Conservation (phyloP, 495 filamentous ascomycete genomes). For the Tirmania nivea region DNA sequence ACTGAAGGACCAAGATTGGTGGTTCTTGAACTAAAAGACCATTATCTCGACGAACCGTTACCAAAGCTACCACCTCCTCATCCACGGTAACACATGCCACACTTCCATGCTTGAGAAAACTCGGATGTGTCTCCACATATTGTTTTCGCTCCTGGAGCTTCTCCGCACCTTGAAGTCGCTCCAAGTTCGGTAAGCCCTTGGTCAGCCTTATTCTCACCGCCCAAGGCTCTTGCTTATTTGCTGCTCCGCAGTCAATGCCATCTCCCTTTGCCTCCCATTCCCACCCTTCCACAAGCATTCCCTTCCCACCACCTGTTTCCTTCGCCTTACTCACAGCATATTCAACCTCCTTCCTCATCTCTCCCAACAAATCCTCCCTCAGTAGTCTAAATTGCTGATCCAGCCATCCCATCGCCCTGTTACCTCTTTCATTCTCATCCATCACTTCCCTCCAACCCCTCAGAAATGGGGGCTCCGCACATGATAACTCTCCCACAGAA, state of each 20-base stretch:
- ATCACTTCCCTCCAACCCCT: constrained; percentile 25
- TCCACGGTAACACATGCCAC: constrained; percentile 36
- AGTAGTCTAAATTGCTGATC: constrained; percentile 66
- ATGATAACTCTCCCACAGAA: constrained; percentile 45
- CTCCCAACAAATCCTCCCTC: constrained; percentile 33
- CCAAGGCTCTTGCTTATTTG: constrained; percentile 20
- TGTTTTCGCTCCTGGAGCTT: constrained; percentile 21
- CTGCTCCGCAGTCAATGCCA: constrained; percentile 11
- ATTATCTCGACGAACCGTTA: constrained; percentile 34
- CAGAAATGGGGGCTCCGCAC: constrained; percentile 36
- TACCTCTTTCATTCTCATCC: constrained; percentile 14
- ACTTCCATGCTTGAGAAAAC: constrained; percentile 35
- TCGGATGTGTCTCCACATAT: constrained; percentile 27
- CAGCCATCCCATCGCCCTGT: constrained; percentile 31
- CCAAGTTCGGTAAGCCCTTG: constrained; percentile 27
- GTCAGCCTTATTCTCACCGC: constrained; percentile 26
- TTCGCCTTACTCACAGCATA: constrained; percentile 25
- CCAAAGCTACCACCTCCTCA: constrained; percentile 37
- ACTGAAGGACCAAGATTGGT: constrained; percentile 31
- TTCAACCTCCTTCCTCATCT: constrained; percentile 24
- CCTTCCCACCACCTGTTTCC: constrained; percentile 17
- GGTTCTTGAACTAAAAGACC: constrained; percentile 27
- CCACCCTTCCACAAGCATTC: constrained; percentile 13
- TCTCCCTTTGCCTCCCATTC: constrained; percentile 9
- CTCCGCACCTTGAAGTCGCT: constrained; percentile 6